Evolutionary conservation across 352 stramenopile species (phyloP).

Genomic region (Phytopythium aichiense): DNA sequence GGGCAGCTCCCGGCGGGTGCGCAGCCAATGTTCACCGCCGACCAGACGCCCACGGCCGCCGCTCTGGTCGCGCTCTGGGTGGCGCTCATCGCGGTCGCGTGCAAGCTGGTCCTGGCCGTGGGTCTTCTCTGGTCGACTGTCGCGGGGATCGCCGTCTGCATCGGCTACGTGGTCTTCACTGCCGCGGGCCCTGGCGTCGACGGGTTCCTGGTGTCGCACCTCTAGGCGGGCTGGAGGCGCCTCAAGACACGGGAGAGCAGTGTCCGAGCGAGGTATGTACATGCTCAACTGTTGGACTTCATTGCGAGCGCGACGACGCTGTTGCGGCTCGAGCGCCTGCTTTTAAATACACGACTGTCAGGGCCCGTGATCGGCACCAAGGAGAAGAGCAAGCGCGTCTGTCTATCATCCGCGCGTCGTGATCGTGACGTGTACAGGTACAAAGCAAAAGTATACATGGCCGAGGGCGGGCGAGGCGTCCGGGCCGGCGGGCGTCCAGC

Average conservation of each 20-base stretch:
- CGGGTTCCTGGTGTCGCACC: constrained; percentile 34
- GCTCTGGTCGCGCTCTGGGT: constrained; percentile 56
- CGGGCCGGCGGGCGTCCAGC: no score
- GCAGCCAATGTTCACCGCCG: constrained; percentile 36
- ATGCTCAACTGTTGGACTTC: background rate
- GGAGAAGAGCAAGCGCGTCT: constrained; percentile 2
- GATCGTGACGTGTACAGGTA: constrained; percentile 1
- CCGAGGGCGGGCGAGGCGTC: no score
- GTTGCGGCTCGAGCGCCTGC: background rate
- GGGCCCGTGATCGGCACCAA: background rate
- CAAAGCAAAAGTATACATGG: background rate
- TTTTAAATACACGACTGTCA: background rate
- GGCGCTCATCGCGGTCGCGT: constrained; percentile 23
- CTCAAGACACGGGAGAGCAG: background rate
- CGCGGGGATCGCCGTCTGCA: constrained; percentile 15
- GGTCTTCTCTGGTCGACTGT: constrained; percentile 24
- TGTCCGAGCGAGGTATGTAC: background rate
- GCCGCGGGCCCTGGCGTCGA: constrained; percentile 43
- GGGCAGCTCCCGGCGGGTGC: constrained; percentile 44
- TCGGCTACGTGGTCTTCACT: constrained; percentile 30
- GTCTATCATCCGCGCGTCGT: constrained; percentile 7
- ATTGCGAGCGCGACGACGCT: background rate
- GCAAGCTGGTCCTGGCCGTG: constrained; percentile 21
- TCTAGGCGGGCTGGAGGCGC: constrained; percentile 7
- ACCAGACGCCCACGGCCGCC: constrained; percentile 21